phyloP scores from a whole-genome alignment of 352 stramenopile species.

The Pythium insidiosum region DNA sequence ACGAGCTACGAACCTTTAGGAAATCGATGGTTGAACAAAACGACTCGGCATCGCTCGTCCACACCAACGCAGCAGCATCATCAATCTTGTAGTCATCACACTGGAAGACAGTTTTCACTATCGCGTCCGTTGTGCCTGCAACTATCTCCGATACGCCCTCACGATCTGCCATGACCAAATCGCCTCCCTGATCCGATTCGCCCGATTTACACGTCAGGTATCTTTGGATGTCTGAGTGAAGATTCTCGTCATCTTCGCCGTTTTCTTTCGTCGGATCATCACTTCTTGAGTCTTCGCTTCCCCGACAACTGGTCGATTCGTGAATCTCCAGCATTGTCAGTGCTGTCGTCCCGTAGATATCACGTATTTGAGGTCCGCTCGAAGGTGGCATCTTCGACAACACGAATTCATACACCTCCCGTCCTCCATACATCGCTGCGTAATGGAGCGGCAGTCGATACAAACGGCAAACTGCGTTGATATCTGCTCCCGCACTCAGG shows the following conservation, averaged over 20 bases:
- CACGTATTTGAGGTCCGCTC: slow-evolving; percentile 33
- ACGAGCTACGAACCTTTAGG: no score
- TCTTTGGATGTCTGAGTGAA: slow-evolving; percentile 18
- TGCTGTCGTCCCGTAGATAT: slow-evolving; percentile 65
- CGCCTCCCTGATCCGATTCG: slow-evolving; percentile 7
- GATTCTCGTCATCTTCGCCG: slow-evolving; percentile 9
- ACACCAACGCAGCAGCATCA: slow-evolving; percentile 56
- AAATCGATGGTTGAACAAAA: slow-evolving; percentile 9
- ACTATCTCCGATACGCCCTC: slow-evolving; percentile 49
- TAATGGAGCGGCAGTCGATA: slow-evolving; percentile 76
- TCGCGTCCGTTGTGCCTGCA: slow-evolving; percentile 54
- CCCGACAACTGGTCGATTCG: no score
- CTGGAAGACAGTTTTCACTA: slow-evolving; percentile 43
- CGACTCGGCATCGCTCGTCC: slow-evolving; percentile 32
- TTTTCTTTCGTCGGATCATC: not conserved
- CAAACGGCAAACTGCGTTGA: slow-evolving; percentile 48
- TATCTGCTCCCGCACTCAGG: slow-evolving; percentile 49
- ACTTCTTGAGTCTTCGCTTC: no score
- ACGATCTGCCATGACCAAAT: slow-evolving; percentile 45
- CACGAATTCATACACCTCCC: slow-evolving; percentile 48
- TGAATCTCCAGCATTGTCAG: slow-evolving; percentile 31
- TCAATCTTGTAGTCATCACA: slow-evolving; percentile 50
- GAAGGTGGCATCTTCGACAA: slow-evolving; percentile 33
- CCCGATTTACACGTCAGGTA: slow-evolving; percentile 11
- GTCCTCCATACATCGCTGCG: slow-evolving; percentile 53